Base-by-base conservation (phyloP, 371 early-diverging fungal species). In the Apophysomyces sp. region DNA sequence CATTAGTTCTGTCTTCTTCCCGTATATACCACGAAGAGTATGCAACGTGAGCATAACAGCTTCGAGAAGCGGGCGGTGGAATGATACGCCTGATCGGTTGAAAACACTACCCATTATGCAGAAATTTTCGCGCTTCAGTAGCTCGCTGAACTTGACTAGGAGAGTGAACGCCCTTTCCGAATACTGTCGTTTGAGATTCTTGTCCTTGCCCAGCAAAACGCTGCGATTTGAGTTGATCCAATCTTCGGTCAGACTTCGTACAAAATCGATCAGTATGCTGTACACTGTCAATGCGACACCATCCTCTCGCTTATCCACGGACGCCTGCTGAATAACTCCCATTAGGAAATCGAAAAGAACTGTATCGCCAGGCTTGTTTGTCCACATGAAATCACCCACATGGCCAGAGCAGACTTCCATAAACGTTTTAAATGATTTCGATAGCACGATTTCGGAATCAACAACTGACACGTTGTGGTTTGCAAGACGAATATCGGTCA, bases 51-150 rank as follows among this genome's bases (percentile, higher is more conserved):
- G 63, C 57, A 73, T 39, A 2, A 68, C 57, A 12, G 77, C 52
- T 54, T 80, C 80, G 9, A 80, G 56, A 11, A 80, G 56, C 16
- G 80, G 77, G 11, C 73, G 62, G 54, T 77, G 80, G 70, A 68
- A 80, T 12, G 68, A 44, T 15, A 69, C 63, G 6, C 70, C 61
- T 5, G 67, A 57, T 16, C 32, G 24, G 52, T 65, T 67, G 29
- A 63, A 44, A 9, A 77, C 56, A 32, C 75, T 77, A 7, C 67
- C 56, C 29, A 66, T 67, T 3, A 77, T 28, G 6, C 75, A 66
- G 59, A 64, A 73, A 52, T 71, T 74, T 55, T 77, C 77, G 7
- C 73, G 69, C 8, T 60, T 36, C 37, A 80, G 55, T 3, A 80
- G 32, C 1, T 49, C 57, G 34, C 68, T 68, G 3, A 74, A 57